A percentile compares a stretch with the other conserved stretches of the same genome.
phyloP scores from a whole-genome alignment of 2,329 filamentous ascomycete genomes.

The Hymenoscyphus scutula region DNA sequence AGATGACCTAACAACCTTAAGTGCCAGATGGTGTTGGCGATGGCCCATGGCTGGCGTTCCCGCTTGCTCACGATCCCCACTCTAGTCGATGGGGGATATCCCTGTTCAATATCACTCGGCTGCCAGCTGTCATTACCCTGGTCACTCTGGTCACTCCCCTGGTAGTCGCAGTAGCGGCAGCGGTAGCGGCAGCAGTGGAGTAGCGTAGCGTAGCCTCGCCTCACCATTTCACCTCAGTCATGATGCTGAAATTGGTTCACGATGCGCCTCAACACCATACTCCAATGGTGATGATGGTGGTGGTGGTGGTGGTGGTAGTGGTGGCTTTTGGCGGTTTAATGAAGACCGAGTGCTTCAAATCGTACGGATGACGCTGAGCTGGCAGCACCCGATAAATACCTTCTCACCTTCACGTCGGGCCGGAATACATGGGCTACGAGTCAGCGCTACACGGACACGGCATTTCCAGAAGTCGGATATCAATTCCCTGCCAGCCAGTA shows the following conservation, averaged over 20 bases:
- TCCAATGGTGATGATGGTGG: no score
- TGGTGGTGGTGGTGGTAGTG: no score
- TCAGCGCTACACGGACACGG: constrained; percentile 4
- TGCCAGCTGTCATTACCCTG: constrained; percentile 17
- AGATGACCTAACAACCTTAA: no score
- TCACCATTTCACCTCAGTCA: no score
- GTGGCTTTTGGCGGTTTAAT: not conserved
- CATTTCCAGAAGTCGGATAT: not conserved
- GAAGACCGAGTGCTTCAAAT: no score
- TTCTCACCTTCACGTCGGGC: no score
- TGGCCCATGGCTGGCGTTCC: constrained; percentile 1
- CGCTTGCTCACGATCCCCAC: constrained; percentile 2
- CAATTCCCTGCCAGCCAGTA: not conserved
- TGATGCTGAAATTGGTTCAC: not conserved
- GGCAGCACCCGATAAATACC: not conserved
- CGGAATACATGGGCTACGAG: not conserved
- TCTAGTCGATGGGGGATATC: constrained; percentile 6
- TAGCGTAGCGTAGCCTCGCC: no score
- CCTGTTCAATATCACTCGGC: constrained; percentile 6
- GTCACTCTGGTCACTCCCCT: no score
- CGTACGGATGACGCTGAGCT: constrained; percentile 1
- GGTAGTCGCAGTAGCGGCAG: no score
- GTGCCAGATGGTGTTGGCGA: no score
- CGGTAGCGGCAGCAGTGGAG: no score
- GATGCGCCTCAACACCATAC: not conserved